phyloP scores from a whole-genome alignment of 2,329 filamentous ascomycete species.

The Ascochyta rabiei region DNA sequence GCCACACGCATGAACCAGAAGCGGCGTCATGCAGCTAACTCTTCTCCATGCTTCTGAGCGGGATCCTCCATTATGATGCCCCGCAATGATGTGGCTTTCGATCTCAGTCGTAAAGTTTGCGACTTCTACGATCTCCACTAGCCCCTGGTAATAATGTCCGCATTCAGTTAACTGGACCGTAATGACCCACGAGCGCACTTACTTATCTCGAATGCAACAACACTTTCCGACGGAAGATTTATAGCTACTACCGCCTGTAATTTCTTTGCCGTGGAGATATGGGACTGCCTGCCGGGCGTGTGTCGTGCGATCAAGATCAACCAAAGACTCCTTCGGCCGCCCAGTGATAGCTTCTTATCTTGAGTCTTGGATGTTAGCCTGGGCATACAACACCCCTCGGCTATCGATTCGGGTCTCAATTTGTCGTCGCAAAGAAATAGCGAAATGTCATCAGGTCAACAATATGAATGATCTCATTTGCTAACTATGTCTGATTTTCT shows the following conservation, averaged over 20 bases:
- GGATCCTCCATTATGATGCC: neutral
- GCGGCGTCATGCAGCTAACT: conserved; percentile 4
- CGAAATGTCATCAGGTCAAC: too few relatives aligned
- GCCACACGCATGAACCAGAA: neutral
- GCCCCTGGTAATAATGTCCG: conserved; percentile 5
- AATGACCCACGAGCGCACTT: neutral
- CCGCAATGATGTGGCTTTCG: neutral
- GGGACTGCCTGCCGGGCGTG: neutral
- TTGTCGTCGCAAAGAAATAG: too few relatives aligned
- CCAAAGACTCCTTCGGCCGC: neutral
- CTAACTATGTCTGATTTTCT: neutral
- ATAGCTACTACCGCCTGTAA: too few relatives aligned
- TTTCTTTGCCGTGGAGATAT: too few relatives aligned
- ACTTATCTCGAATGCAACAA: neutral
- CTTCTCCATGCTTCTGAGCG: conserved; percentile 1
- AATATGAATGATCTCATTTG: neutral
- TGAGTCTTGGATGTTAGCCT: neutral
- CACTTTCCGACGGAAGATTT: conserved; percentile 3
- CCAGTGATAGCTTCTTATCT: conserved; percentile 6
- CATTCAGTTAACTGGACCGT: conserved; percentile 1
- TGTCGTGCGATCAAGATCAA: neutral
- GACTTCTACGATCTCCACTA: neutral
- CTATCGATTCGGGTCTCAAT: neutral
- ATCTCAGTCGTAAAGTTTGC: neutral
- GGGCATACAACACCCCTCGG: neutral